Evolutionary conservation across 2,329 filamentous ascomycete genomes (phyloP), one percentile per base, ranked within the genome.

Genomic region (Nemania bipapillata): DNA sequence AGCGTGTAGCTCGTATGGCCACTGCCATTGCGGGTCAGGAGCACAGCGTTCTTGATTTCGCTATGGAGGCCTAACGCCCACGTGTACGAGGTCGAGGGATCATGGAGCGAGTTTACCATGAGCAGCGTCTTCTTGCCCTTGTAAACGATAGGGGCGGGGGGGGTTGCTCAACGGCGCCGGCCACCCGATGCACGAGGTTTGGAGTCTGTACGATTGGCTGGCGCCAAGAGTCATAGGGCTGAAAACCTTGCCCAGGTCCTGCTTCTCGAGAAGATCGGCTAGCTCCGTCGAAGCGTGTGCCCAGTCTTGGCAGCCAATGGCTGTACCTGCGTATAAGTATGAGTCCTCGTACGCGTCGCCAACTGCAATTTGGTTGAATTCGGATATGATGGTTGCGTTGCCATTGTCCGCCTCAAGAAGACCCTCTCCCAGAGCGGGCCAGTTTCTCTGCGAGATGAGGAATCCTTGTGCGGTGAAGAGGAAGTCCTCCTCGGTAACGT

Each of bases 111-210:
- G 64, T 81, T 82, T 4, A 81, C 78, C 66, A 81, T 69, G 57
- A 84, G 70, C 35, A 84, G 77, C 17, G 76, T 75, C 4, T 76
- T 68, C 7, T 75, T 53, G 57, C 76, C 75, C 4, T 72, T 71
- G 47, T 77, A 74, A 22, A 26, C 47, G 26, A 75, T 52, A 20
- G 73, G 73, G 62, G 71, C 72, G 2, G 77, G 79, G 9, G n/a
- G 79, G 79, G 70, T 83, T 83, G 6, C 72, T 74, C 12, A 78
- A 53, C 1, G 75, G 63, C 3, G 77, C 73, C 0, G 81, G 80
- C 82, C 82, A 84, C 1, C 80, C 79, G 26, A 82, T 74, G 70
- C 82, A 85, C 4, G 73, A 63, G 0, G 77, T 74, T 68, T 81
- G 79, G 50, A 78, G 69, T 26, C 68, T 75, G 73, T 78, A 83